A percentile compares a stretch with the other conserved stretches of the same genome.
Evolutionary conservation across 2,329 filamentous ascomycete genomes (phyloP).

Genomic region (Penicillium concentricum): DNA sequence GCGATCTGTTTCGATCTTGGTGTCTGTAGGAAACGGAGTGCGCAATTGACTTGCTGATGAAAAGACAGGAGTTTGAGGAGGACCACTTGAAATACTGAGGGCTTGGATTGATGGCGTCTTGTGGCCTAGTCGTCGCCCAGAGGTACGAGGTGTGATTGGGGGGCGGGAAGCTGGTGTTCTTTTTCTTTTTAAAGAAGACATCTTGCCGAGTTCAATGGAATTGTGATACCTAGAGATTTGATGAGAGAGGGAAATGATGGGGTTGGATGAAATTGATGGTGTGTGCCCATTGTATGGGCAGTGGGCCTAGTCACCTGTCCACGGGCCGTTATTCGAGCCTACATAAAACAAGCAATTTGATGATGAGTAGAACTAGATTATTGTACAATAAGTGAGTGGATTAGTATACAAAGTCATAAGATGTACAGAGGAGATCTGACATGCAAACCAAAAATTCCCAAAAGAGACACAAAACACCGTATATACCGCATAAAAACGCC

Average conservation of each 20-base stretch:
- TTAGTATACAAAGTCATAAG: slow-evolving; percentile 16
- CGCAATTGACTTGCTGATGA: slow-evolving; percentile 8
- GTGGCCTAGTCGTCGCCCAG: slow-evolving; percentile 4
- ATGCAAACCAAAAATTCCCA: slow-evolving; percentile 2
- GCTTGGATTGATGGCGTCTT: slow-evolving; percentile 6
- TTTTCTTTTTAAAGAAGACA: slow-evolving; percentile 19
- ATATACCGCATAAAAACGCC: slow-evolving; percentile 2
- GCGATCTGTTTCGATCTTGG: slow-evolving; percentile 26
- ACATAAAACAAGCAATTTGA: not conserved
- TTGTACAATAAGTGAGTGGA: slow-evolving; percentile 5
- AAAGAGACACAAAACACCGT: slow-evolving; percentile 1
- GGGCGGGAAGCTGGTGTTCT: slow-evolving; percentile 7
- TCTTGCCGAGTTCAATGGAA: not conserved
- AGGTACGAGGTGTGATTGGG: slow-evolving; percentile 14
- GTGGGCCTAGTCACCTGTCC: not conserved
- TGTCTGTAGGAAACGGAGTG: slow-evolving; percentile 9
- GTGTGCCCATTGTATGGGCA: not conserved
- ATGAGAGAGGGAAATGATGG: not conserved
- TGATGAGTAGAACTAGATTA: slow-evolving; percentile 7
- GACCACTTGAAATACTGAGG: not conserved
- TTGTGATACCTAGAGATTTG: not conserved
- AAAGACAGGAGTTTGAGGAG: slow-evolving; percentile 5
- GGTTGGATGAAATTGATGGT: not conserved
- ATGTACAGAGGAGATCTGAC: not conserved
- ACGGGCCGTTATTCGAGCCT: not conserved